Evolutionary conservation across 257 asterid species (phyloP), one percentile per base, ranked within the genome.

Genomic region (Nemophila menziesii): DNA sequence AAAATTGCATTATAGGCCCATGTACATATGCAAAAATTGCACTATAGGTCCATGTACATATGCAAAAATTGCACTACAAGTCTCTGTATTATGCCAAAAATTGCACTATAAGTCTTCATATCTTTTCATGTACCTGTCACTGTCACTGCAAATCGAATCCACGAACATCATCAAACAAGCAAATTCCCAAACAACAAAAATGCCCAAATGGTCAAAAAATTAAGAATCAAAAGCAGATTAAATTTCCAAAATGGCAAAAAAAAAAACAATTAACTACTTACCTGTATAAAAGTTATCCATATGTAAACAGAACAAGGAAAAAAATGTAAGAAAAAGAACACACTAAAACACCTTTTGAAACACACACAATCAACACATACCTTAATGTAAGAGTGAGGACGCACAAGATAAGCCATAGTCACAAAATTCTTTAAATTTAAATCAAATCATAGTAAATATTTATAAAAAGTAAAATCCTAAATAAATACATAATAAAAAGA

Each of bases 221-320:
- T 44, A 48, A 53, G 16, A 21, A 48, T 22, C 11, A 46, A 33
- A n/a, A 17, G 46, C 40, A 60, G 45, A 6, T 15, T 39, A 16
- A 24, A 46, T 27, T 26, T 23, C n/a, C 48, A 18, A 47, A 27
- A 39, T n/a, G 33, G 23, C 13, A 37, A 58, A 20, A 60, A 16
- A 52, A 51, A 42, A 24, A 14, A 16, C n/a, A 16, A 17, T 46
- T 37, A 46, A 19, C 11, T 8, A 53, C 87, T 79, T 71, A 69
- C 92, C 92, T 26, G 94, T 82, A 55, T 82, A 79, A 68, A 82
- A 82, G 71, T 82, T 82, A 61, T 82, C 92, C 94, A 82, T 82
- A 92, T 78, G 80, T 44, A 48, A 46, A 57, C 19, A 37, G 20
- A 46, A 20, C 29, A 64, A 66, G 44, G 18, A 41, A 48, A 41